Evolutionary conservation across 345 rosid species (phyloP), one percentile per base, ranked within the genome.

Genomic region (Pugionium dolabratum): DNA sequence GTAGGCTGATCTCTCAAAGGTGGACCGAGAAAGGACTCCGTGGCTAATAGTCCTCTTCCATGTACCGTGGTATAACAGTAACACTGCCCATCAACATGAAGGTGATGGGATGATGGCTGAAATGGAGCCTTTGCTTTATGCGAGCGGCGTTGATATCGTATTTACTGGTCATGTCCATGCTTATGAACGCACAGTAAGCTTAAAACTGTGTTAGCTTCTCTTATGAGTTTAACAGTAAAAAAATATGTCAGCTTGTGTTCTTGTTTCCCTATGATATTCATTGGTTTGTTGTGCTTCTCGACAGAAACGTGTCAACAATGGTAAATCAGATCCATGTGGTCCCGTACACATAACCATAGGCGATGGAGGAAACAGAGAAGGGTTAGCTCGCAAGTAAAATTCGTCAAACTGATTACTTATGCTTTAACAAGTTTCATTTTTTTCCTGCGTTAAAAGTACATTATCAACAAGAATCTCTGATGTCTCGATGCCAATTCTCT

Each of bases 91-190:
- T 79, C 97, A 82, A 77, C 78, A 79, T 46, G 95, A 87, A 79
- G 99, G 99, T 25, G 85, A 81, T 35, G 78, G 34, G 7, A 94
- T 94, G 97, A 88, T 84, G 95, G 82, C 61, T 60, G 78, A 80
- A 64, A 83, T 88, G 92, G 99, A 94, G 80, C 93, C 93, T 41
- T 72, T 94, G 75, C 84, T 94, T 35, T 79, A 84, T 70, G 86
- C 88, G 31, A 92, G 91, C 63, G 70, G 87, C 53, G 97, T 82
- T 33, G 99, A 94, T 75, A 36, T 94, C 3, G 75, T 88, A 36
- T 68, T 94, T 25, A 78, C 96, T 36, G 99, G 99, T 9, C 96
- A 90, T 64, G 97, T 94, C 41, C 99, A 94, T 84, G 96, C 99
- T 69, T 94, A 94, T 59, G 99, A 94, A 79, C 90, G 91, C 65